Conservation (phyloP, 176 grass and related monocot species). For the Oryza coarctata region DNA sequence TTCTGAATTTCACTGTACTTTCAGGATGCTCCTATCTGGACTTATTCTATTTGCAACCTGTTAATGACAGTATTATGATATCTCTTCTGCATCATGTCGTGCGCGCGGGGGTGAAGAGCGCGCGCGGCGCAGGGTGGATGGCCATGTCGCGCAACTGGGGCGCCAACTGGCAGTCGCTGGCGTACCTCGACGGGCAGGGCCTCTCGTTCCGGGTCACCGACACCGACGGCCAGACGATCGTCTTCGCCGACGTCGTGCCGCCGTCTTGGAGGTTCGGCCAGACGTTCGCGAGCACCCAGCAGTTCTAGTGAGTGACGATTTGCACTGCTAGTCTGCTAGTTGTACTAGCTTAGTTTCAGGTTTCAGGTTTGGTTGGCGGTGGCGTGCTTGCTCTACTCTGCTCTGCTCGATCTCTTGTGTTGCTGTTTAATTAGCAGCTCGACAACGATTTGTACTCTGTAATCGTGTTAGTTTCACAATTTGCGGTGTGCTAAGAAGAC, state of each 20-base stretch:
- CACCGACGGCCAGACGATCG: conserved; percentile 23
- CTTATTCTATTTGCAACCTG: too few species aligned
- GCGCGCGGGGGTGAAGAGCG: too few species aligned
- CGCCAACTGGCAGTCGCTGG: conserved; percentile 46
- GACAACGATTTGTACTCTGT: neutral
- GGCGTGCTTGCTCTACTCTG: conserved; percentile 14
- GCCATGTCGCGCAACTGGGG: conserved; percentile 49
- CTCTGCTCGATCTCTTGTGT: neutral
- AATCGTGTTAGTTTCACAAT: neutral
- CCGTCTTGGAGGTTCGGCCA: conserved; percentile 34
- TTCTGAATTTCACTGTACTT: too few species aligned
- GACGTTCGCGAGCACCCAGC: conserved; percentile 36
- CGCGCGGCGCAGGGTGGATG: neutral
- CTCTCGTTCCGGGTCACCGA: conserved; percentile 43
- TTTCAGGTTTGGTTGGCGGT: conserved; percentile 1
- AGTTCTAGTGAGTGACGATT: conserved; percentile 35
- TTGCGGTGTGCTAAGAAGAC: neutral
- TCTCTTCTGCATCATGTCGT: too few species aligned
- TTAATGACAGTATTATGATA: too few species aligned
- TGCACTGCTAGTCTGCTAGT: too few species aligned
- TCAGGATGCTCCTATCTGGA: too few species aligned
- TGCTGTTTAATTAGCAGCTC: conserved; percentile 4
- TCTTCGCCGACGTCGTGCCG: conserved; percentile 32
- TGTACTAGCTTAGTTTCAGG: neutral
- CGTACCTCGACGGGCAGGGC: neutral